Evolutionary conservation across 208 protist genomes (phyloP).

Genomic region (Trichomonas tenax): DNA sequence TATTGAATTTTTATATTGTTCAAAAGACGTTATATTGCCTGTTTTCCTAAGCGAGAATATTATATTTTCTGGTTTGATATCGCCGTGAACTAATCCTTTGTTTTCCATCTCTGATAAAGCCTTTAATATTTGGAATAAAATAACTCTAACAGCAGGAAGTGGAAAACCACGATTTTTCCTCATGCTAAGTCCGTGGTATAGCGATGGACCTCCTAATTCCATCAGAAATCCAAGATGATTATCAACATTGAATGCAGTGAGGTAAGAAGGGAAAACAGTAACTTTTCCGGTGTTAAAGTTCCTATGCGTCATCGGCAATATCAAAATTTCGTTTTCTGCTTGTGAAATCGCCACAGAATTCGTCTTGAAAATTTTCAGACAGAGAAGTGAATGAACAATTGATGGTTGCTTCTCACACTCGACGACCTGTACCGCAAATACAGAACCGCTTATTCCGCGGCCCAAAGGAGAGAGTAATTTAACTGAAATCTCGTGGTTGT

Average conservation of each 20-base stretch:
- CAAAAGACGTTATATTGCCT: background rate
- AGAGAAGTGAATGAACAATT: background rate
- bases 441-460: background rate
- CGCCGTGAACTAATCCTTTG: background rate
- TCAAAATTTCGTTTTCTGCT: background rate
- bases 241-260: background rate
- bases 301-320: background rate
- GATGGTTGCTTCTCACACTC: background rate
- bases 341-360: background rate
- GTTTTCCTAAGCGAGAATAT: slow-evolving; percentile 1
- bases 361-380: background rate
- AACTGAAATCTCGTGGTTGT: background rate
- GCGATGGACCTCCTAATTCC: background rate
- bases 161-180: background rate
- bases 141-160: background rate
- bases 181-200: background rate
- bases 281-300: background rate
- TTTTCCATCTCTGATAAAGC: background rate
- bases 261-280: background rate
- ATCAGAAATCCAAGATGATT: background rate
- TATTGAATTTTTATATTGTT: background rate
- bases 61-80: slow-evolving; percentile 41
- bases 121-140: background rate
- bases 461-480: background rate
- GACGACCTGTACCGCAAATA: background rate